These are phyloP conservation scores for Fusarium camptoceras DNA, from an alignment of 2,329 filamentous ascomycete species.

Conservation along the genomic window DNA sequence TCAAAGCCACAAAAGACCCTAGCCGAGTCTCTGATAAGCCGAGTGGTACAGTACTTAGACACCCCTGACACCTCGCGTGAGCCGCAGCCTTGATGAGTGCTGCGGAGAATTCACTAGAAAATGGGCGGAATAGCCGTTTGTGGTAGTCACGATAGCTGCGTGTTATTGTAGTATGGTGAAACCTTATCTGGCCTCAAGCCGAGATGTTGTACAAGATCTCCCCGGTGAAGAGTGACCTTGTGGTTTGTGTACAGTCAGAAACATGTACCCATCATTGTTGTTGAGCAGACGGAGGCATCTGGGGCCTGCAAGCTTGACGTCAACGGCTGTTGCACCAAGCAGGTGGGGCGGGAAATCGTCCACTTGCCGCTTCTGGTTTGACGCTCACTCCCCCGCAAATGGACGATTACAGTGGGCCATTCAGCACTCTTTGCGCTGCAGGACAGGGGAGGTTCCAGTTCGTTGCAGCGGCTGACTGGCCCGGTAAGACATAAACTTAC, in stretches of 20 bases:
- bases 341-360: conserved; percentile 26
- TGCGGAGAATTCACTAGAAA: background rate
- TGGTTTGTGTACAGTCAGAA: conserved; percentile 4
- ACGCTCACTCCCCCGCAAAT: conserved; percentile 38
- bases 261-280: conserved; percentile 17
- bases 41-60: background rate
- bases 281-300: conserved; percentile 10
- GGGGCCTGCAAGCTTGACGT: conserved; percentile 27
- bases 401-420: conserved; percentile 13
- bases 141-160: conserved; percentile 23
- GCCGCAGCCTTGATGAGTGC: conserved; percentile 7
- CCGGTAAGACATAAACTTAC: conserved; percentile 1
- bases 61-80: conserved; percentile 19
- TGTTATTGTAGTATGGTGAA: background rate
- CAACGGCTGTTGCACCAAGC: conserved; percentile 29
- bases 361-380: conserved; percentile 36
- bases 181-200: background rate
- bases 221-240: conserved; percentile 5
- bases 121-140: conserved; percentile 11
- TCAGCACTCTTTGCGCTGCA: background rate
- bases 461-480: conserved; percentile 19
- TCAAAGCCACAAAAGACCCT: conserved; percentile 33
- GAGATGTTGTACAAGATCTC: conserved; percentile 18
- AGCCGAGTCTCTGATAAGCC: conserved; percentile 33
- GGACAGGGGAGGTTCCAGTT: conserved; percentile 10